phyloP scores from a whole-genome alignment of 805 yeast genomes.

The Kazachstania kunashirensis region DNA sequence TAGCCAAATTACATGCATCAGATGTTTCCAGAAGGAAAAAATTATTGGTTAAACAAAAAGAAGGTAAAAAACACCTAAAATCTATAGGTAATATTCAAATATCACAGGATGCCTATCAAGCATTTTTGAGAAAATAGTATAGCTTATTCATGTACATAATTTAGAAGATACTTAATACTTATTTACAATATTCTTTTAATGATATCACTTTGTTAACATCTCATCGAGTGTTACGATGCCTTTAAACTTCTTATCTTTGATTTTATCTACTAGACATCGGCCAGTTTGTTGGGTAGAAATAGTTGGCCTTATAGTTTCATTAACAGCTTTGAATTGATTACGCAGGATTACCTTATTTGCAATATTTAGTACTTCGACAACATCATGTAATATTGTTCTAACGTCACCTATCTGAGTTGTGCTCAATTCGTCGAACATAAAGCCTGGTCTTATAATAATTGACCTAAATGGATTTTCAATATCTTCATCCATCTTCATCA shows the following conservation, averaged over 20 bases:
- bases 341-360: conserved; percentile 36
- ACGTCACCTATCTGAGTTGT: conserved; percentile 22
- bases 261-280: conserved; percentile 41
- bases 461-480: conserved; percentile 38
- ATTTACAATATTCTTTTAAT: too few species aligned
- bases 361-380: conserved; percentile 36
- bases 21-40: conserved; percentile 87
- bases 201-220: conserved; percentile 14
- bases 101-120: conserved; percentile 80
- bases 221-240: conserved; percentile 57
- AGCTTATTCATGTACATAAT: conserved; percentile 1
- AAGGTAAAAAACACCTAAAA: conserved; percentile 76
- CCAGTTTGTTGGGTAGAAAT: conserved; percentile 65
- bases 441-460: conserved; percentile 69
- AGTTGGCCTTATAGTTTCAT: conserved; percentile 48
- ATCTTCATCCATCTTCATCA: conserved; percentile 29
- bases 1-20: conserved; percentile 86
- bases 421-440: conserved; percentile 54
- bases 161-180: too few species aligned
- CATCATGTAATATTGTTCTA: conserved; percentile 29
- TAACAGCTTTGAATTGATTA: conserved; percentile 32
- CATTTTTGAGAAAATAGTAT: conserved; percentile 43
- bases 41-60: conserved; percentile 78
- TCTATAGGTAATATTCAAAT: conserved; percentile 69
- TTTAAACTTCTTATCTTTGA: conserved; percentile 39